phyloP scores from a whole-genome alignment of 352 stramenopile species.

The Globisporangium carolinianum region DNA sequence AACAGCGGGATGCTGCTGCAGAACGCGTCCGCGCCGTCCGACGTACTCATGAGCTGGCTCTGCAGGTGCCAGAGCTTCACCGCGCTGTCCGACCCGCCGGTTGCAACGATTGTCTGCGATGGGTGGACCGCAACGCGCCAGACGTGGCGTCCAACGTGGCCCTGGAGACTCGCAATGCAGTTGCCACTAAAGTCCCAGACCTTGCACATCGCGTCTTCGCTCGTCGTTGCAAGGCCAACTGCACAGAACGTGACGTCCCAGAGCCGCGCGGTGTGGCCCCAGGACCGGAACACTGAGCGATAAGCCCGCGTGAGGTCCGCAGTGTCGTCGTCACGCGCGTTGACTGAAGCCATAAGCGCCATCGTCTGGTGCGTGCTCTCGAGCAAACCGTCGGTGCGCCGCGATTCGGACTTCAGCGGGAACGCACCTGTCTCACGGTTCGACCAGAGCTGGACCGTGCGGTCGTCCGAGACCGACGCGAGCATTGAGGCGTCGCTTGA shows the following conservation, averaged over 20 bases:
- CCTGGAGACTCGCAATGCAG: slow-evolving; percentile 67
- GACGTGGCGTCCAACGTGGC: slow-evolving; percentile 68
- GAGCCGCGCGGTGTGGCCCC: slow-evolving; percentile 76
- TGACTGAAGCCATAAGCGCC: slow-evolving; percentile 5
- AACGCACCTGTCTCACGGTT: slow-evolving; percentile 16
- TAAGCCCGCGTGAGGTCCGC: slow-evolving; percentile 18
- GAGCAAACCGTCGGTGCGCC: slow-evolving; percentile 4
- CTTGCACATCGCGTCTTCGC: slow-evolving; percentile 75
- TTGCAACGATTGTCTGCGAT: slow-evolving; percentile 34
- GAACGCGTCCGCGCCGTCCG: slow-evolving; percentile 7
- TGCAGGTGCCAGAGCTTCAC: slow-evolving; percentile 75
- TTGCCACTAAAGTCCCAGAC: slow-evolving; percentile 54
- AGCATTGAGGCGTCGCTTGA: slow-evolving; percentile 55
- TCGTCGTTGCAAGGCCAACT: slow-evolving; percentile 43
- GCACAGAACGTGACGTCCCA: slow-evolving; percentile 80
- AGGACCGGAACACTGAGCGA: slow-evolving; percentile 55
- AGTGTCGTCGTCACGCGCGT: neutral
- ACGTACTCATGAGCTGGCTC: slow-evolving; percentile 46
- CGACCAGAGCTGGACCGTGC: slow-evolving; percentile 80
- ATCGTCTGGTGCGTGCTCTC: slow-evolving; percentile 9
- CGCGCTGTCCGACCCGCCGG: slow-evolving; percentile 68
- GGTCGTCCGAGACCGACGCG: slow-evolving; percentile 82
- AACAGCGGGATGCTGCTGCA: slow-evolving; percentile 14
- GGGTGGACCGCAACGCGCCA: slow-evolving; percentile 72
- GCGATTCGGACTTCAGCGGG: neutral